These are phyloP conservation scores for Dothideomycetidae sp. DNA, from an alignment of 2,329 filamentous ascomycete species.

Conservation along the genomic window DNA sequence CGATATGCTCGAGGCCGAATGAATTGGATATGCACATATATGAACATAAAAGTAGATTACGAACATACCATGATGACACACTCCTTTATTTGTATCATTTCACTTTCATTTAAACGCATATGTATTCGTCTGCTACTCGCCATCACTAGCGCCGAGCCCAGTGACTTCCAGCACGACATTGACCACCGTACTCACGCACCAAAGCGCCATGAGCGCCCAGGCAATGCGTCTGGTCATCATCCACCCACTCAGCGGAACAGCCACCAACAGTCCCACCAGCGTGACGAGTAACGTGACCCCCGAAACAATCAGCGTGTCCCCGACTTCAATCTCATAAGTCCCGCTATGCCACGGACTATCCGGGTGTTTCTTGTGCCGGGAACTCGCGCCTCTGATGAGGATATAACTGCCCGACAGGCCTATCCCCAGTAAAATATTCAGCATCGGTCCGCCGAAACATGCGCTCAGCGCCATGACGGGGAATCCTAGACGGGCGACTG, in stretches of 20 bases:
- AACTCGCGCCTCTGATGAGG: constrained; percentile 56
- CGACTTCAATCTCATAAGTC: constrained; percentile 72
- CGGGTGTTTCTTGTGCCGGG: constrained; percentile 53
- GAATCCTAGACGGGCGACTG: constrained; percentile 81
- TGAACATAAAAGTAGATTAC: too few species aligned
- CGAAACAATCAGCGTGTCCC: constrained; percentile 70
- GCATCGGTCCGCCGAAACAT: constrained; percentile 95
- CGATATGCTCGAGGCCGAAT: constrained; percentile 25
- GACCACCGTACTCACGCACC: constrained; percentile 62
- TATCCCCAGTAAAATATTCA: constrained; percentile 90
- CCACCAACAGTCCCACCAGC: constrained; percentile 60
- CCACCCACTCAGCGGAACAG: constrained; percentile 78
- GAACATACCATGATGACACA: too few species aligned
- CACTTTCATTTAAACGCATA: too few species aligned
- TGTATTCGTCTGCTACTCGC: not conserved
- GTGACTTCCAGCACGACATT: constrained; percentile 69
- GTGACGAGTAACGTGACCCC: constrained; percentile 73
- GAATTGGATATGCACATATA: constrained; percentile 14
- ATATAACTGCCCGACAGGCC: constrained; percentile 85
- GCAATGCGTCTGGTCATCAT: constrained; percentile 71
- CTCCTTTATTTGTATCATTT: too few species aligned
- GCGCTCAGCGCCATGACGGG: constrained; percentile 92
- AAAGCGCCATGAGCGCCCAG: constrained; percentile 63
- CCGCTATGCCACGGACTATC: constrained; percentile 50
- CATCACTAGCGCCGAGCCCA: constrained; percentile 17